Base-by-base conservation (phyloP, 805 yeast species). In the Ogataea sp. region DNA sequence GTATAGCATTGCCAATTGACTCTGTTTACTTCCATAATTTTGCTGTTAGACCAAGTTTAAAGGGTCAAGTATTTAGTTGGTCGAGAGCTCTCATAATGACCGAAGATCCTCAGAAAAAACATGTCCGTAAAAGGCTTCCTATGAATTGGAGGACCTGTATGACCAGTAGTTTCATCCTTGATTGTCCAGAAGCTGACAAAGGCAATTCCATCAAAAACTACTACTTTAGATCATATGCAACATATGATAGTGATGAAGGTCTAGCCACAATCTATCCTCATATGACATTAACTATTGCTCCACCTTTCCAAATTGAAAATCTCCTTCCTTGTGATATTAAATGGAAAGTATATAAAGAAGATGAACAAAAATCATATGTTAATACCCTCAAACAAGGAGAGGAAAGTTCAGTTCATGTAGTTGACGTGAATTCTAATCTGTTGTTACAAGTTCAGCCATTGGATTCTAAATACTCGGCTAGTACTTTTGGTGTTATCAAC, bases 301-400 rank as follows among this genome's bases (percentile, higher is more conserved):
- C 97, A 0, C 97, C 98, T 0, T 61, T 93, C 34, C 85, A 84
- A 48, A 68, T 93, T 42, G 88, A 84, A 48, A 93, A 93, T 52
- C 64, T 87, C 38, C 58, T 94, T 37, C 97, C 99, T 0, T 83
- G 73, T 53, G 95, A 85, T 49, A 59, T 90, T 33, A 68, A 74
- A 16, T 87, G 83, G 61, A 67, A 83, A 41, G 67, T 93, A 13
- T 83, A 82, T 57, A 93, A 88, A 55, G 84, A 85, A 51, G 78
- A 77, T 17, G 66, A 78, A 27, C 73, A 72, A 39, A 72, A 71
- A 42, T 89, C 81, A 41, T 78, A 88, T 81, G 70, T 68, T 39
- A 80, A 80, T 20, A 53, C 58, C 10, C 62, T 94, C 32, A 62
- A 64, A 34, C 75, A 76, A 48, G 95, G 95, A 4, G 75, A 68